Evolutionary conservation across 495 filamentous ascomycete species (phyloP).

Genomic region (Aspergillus mulundensis): DNA sequence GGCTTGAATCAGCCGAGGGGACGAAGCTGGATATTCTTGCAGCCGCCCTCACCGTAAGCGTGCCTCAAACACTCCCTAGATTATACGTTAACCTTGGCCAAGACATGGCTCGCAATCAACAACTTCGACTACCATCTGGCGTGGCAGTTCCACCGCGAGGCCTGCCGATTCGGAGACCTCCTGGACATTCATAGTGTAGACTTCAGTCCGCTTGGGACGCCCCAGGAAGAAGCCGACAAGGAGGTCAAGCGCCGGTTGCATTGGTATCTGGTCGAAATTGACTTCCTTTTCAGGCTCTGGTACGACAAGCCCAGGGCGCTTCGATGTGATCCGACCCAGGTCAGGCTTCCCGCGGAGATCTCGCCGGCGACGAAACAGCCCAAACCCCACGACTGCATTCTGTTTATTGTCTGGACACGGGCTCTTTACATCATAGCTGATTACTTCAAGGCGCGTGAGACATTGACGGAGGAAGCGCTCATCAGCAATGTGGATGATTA

Average conservation of each 20-base stretch:
- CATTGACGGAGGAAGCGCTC: neutral
- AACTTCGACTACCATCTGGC: conserved; percentile 13
- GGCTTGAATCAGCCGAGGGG: conserved; percentile 4
- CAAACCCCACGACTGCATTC: neutral
- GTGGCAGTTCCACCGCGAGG: conserved; percentile 10
- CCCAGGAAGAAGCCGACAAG: neutral
- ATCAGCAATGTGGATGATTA: neutral
- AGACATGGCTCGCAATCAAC: conserved; percentile 9
- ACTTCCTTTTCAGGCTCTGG: conserved; percentile 1
- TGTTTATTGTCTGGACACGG: conserved; percentile 1
- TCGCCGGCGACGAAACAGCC: conserved; percentile 5
- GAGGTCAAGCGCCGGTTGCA: conserved; percentile 1
- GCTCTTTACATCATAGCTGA: neutral
- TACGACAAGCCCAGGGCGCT: conserved; percentile 6
- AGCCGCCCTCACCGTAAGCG: neutral
- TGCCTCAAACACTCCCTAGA: neutral
- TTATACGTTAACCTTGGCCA: neutral
- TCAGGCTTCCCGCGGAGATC: neutral
- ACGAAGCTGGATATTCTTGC: conserved; percentile 6
- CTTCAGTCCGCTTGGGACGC: neutral
- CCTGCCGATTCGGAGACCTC: conserved; percentile 2
- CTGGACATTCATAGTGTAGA: conserved; percentile 6
- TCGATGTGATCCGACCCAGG: neutral
- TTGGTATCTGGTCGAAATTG: conserved; percentile 4
- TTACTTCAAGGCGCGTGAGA: neutral